These are phyloP conservation scores for Phoenix roebelenii DNA, from an alignment of 176 grass and related monocot species.

Conservation along the genomic window DNA sequence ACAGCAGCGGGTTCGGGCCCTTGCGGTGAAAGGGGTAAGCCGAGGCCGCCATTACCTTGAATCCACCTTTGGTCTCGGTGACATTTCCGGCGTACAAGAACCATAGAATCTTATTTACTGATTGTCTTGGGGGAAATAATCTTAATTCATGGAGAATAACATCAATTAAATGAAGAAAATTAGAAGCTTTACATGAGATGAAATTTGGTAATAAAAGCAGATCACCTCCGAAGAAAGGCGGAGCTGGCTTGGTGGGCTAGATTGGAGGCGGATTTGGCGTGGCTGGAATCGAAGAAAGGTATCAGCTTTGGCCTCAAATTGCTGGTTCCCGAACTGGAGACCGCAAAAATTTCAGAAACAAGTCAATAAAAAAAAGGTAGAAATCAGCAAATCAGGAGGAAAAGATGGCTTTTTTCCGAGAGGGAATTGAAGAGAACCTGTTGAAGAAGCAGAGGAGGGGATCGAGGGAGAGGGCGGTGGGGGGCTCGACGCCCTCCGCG, in stretches of 20 bases:
- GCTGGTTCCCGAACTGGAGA: slow-evolving; percentile 31
- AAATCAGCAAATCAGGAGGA: neutral
- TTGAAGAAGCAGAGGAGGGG: slow-evolving; percentile 35
- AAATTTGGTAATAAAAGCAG: too few species aligned
- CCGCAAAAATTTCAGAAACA: neutral
- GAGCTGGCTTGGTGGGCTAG: slow-evolving; percentile 10
- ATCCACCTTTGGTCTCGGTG: slow-evolving; percentile 18
- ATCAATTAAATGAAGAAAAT: too few species aligned
- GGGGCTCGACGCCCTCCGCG: slow-evolving; percentile 8
- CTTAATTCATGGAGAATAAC: neutral
- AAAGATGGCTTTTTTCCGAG: neutral
- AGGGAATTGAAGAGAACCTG: neutral
- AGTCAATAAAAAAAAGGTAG: neutral
- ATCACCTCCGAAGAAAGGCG: slow-evolving; percentile 20
- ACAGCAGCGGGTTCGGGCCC: neutral
- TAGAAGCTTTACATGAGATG: too few species aligned
- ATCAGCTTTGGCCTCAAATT: slow-evolving; percentile 22
- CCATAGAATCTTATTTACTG: slow-evolving; percentile 20
- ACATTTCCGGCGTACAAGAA: slow-evolving; percentile 27
- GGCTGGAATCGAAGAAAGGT: slow-evolving; percentile 21
- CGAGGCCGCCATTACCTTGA: slow-evolving; percentile 19
- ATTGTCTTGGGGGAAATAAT: slow-evolving; percentile 14
- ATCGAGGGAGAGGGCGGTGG: slow-evolving; percentile 17
- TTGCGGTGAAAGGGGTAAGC: slow-evolving; percentile 15
- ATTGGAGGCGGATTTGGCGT: slow-evolving; percentile 6